phyloP scores from a whole-genome alignment of 495 filamentous ascomycete genomes.

The Achaetomiella virescens region DNA sequence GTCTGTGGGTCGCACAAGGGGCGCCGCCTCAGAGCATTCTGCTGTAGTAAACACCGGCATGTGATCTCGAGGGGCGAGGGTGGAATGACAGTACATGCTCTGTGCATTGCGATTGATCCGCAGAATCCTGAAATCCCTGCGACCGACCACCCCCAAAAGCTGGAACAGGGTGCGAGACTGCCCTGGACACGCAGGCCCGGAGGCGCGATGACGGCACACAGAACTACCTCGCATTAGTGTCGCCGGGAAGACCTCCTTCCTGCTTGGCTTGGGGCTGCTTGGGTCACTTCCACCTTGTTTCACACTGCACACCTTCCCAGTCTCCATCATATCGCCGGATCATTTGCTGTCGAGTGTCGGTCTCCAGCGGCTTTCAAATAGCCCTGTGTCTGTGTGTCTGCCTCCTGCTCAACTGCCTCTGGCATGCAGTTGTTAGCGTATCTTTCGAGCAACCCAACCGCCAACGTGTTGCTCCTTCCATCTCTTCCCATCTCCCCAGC shows the following conservation, averaged over 20 bases:
- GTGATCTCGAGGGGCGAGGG: no score
- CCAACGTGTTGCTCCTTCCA: neutral
- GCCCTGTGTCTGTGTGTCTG: no score
- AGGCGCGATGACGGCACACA: slow-evolving; percentile 2
- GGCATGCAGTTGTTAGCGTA: neutral
- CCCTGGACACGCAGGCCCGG: no score
- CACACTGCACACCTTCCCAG: neutral
- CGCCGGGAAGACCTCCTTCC: neutral
- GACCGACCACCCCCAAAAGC: neutral
- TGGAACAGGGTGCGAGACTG: neutral
- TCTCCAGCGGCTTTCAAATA: neutral
- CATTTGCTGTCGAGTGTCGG: no score
- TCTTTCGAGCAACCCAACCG: neutral
- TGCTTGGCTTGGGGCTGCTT: neutral
- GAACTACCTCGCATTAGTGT: slow-evolving; percentile 5
- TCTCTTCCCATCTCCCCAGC: neutral
- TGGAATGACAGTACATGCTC: neutral
- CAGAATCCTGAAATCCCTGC: no score
- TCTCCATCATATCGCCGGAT: neutral
- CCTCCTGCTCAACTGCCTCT: neutral
- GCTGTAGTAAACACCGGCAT: no score
- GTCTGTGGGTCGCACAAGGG: no score
- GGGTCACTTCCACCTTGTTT: neutral
- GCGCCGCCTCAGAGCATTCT: no score
- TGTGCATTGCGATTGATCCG: no score